These are phyloP conservation scores for Nyctanthes arbortristis DNA, from an alignment of 257 asterid genomes.

Conservation along the genomic window DNA sequence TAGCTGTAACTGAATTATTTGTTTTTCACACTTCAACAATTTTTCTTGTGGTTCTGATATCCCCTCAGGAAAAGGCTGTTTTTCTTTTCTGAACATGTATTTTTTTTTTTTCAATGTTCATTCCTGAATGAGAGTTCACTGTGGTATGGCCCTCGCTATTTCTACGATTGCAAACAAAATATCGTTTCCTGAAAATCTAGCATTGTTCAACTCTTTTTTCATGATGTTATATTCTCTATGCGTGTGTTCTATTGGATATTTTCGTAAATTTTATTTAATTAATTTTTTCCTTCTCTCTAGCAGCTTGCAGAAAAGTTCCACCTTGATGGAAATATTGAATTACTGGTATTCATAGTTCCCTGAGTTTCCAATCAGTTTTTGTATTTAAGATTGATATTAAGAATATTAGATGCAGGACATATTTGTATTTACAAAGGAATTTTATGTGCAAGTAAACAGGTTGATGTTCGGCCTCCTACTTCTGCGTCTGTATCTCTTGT, in stretches of 20 bases:
- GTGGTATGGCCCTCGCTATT: conserved; percentile 5
- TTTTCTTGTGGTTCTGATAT: not conserved
- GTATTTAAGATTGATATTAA: conserved; percentile 3
- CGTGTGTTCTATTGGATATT: conserved; percentile 14
- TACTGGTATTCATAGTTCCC: conserved; percentile 60
- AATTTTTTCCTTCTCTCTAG: conserved; percentile 19
- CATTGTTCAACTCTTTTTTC: conserved; percentile 8
- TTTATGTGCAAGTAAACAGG: conserved; percentile 53
- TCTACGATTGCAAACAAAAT: conserved; percentile 7
- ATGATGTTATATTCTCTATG: conserved; percentile 14
- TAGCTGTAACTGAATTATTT: conserved; percentile 1
- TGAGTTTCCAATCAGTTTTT: conserved; percentile 5
- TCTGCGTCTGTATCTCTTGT: conserved; percentile 54
- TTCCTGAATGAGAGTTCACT: conserved; percentile 1
- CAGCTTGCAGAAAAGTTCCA: conserved; percentile 77
- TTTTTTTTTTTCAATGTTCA: not conserved
- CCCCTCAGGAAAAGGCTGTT: conserved; percentile 4
- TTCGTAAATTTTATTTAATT: conserved; percentile 20
- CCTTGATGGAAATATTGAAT: conserved; percentile 68
- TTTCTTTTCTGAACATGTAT: not conserved
- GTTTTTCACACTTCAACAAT: not conserved
- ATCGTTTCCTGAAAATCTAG: conserved; percentile 5
- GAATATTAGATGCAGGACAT: conserved; percentile 15
- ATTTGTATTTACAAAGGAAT: conserved; percentile 18
- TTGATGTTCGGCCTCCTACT: conserved; percentile 63